A percentile compares a stretch with the other conserved stretches of the same genome.
Conservation (phyloP, 1,284 basidiomycete genomes). For the Apiotrichum mycotoxinovorans region DNA sequence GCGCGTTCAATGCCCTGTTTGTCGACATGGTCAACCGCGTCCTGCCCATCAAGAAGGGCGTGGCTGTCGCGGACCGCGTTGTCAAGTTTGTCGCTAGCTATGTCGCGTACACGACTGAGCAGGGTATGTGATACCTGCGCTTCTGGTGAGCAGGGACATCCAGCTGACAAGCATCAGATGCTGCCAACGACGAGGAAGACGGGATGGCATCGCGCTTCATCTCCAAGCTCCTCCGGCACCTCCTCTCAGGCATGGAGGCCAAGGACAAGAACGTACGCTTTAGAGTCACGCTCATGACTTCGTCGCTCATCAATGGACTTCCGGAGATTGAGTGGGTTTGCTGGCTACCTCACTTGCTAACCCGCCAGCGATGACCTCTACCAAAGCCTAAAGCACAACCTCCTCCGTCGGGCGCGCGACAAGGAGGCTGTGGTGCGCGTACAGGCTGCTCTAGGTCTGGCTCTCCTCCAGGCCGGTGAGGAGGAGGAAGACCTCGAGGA, state of each 20-base stretch:
- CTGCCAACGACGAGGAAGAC: constrained; percentile 66
- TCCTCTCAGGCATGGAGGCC: constrained; percentile 76
- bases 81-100: constrained; percentile 84
- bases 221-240: constrained; percentile 67
- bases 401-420: constrained; percentile 77
- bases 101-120: constrained; percentile 71
- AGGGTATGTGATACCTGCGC: too few species aligned
- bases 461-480: constrained; percentile 76
- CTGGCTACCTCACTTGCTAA: not conserved
- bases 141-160: too few species aligned
- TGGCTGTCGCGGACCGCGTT: constrained; percentile 70
- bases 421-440: constrained; percentile 80
- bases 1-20: constrained; percentile 71
- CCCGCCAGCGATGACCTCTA: constrained; percentile 73
- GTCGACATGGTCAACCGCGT: constrained; percentile 68
- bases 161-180: too few species aligned
- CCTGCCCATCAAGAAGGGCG: constrained; percentile 78
- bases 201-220: constrained; percentile 71
- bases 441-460: constrained; percentile 79
- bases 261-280: constrained; percentile 87
- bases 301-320: constrained; percentile 72
- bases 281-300: constrained; percentile 72
- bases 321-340: constrained; percentile 75
- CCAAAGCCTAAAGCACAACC: constrained; percentile 60
- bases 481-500: constrained; percentile 63